These are phyloP conservation scores for Gossypium trilobum DNA, from an alignment of 441 rosid genomes.

Conservation along the genomic window DNA sequence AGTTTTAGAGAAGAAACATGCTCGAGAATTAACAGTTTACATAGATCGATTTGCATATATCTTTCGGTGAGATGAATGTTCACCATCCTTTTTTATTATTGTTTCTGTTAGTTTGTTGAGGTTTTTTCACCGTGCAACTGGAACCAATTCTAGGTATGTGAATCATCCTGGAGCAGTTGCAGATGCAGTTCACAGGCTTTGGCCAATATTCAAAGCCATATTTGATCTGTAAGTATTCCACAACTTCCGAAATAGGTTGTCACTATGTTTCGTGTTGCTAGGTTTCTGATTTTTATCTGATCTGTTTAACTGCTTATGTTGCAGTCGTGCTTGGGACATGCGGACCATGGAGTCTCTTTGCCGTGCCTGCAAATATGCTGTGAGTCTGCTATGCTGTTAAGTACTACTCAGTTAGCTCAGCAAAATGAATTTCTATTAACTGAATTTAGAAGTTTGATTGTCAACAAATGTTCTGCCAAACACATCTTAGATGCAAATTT, in stretches of 20 bases:
- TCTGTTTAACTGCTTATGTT: constrained; percentile 23
- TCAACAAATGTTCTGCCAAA: constrained; percentile 5
- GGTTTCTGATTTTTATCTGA: constrained; percentile 7
- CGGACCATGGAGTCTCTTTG: constrained; percentile 98
- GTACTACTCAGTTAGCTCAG: background rate
- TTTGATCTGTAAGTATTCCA: constrained; percentile 71
- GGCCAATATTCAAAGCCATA: constrained; percentile 82
- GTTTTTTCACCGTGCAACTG: constrained; percentile 21
- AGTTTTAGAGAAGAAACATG: constrained; percentile 75
- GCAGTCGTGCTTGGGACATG: constrained; percentile 99
- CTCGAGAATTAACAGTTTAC: constrained; percentile 85
- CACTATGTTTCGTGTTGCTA: background rate
- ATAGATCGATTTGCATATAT: constrained; percentile 93
- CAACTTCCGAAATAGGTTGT: constrained; percentile 5
- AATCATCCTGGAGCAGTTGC: constrained; percentile 98
- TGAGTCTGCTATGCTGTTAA: constrained; percentile 30
- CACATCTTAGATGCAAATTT: background rate
- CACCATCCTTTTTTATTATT: background rate
- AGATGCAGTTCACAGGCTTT: constrained; percentile 78
- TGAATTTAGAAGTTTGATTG: background rate
- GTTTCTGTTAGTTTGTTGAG: constrained; percentile 9
- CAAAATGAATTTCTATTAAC: background rate
- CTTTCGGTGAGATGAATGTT: constrained; percentile 56
- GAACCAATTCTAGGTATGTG: constrained; percentile 57
- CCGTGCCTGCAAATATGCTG: constrained; percentile 99